Conservation (phyloP, 805 yeast species). For the Candida koratica region DNA sequence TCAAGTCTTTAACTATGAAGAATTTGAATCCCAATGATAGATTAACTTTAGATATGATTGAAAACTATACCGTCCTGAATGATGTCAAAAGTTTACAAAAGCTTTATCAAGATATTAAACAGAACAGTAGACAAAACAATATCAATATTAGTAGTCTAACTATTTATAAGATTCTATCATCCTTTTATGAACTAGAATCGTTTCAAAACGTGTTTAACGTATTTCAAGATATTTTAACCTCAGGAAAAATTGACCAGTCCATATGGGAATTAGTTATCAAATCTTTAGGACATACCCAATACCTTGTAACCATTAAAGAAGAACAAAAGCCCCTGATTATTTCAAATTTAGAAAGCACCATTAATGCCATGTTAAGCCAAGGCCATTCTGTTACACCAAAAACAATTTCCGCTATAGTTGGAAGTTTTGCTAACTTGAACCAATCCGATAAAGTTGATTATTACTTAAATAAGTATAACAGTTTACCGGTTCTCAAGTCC, state of each 20-base stretch:
- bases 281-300: constrained; percentile 39
- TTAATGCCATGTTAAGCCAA: constrained; percentile 27
- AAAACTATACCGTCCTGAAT: constrained; percentile 17
- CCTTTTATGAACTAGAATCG: constrained; percentile 34
- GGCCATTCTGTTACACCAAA: constrained; percentile 37
- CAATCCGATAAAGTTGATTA: constrained; percentile 41
- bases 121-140: neutral
- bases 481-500: constrained; percentile 32
- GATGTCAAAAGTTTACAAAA: constrained; percentile 19
- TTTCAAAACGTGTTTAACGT: constrained; percentile 38
- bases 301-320: constrained; percentile 24
- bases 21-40: constrained; percentile 33
- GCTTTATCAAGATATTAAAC: constrained; percentile 23
- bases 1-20: constrained; percentile 1
- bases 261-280: constrained; percentile 61
- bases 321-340: constrained; percentile 22
- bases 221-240: constrained; percentile 47
- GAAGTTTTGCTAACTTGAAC: constrained; percentile 42
- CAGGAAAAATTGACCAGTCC: constrained; percentile 30
- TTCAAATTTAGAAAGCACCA: constrained; percentile 24
- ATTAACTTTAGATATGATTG: constrained; percentile 21
- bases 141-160: constrained; percentile 4
- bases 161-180: constrained; percentile 41
- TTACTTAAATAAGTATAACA: constrained; percentile 27
- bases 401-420: constrained; percentile 46